Conservation (phyloP, 108 stramenopile genomes). For the Epipyxis sp. region DNA sequence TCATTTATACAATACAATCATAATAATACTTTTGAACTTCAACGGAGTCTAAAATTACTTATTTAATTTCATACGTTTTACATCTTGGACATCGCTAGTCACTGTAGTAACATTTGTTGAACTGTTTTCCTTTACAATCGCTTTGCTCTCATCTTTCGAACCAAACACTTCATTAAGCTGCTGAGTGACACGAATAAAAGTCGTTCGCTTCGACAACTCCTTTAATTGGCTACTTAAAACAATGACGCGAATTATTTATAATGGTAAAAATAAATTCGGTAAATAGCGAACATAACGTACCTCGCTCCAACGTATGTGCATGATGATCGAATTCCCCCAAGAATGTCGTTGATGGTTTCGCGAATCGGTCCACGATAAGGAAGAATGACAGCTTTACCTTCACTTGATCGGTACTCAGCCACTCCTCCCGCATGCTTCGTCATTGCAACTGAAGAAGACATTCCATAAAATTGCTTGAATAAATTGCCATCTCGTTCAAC, state of each 20-base stretch:
- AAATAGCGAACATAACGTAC: no score
- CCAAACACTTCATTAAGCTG: constrained; percentile 56
- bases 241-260: no score
- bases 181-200: constrained; percentile 56
- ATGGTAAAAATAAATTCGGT: no score
- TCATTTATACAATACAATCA: no score
- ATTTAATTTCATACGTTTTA: background rate
- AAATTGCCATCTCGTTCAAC: constrained; percentile 38
- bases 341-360: constrained; percentile 51
- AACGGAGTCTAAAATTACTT: no score
- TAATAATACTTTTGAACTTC: no score
- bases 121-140: no score
- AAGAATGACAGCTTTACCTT: constrained; percentile 56
- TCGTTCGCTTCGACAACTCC: constrained; percentile 58
- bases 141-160: constrained; percentile 28
- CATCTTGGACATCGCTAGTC: background rate
- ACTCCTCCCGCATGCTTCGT: constrained; percentile 57
- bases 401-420: constrained; percentile 55
- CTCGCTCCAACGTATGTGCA: constrained; percentile 65
- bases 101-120: background rate
- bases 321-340: constrained; percentile 55
- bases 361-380: constrained; percentile 51
- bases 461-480: constrained; percentile 58
- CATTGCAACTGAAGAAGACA: constrained; percentile 57
- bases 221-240: constrained; percentile 40